Conservation (phyloP, 1,139 yeast species). For the Eremothecium gossypii region DNA sequence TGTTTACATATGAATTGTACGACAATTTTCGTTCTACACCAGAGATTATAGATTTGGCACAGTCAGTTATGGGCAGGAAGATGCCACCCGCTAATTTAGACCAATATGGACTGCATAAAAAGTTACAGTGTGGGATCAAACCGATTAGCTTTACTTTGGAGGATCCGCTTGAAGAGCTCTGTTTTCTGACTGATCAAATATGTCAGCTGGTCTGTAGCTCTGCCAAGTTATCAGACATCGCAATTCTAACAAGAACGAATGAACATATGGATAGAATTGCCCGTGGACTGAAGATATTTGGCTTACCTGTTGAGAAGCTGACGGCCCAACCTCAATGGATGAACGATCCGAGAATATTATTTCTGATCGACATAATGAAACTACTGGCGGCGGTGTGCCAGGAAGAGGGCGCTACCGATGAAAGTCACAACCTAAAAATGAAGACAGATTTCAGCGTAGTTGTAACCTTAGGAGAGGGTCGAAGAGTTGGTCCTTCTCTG, state of each 20-base stretch:
- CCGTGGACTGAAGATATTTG: conserved; percentile 35
- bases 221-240: conserved; percentile 38
- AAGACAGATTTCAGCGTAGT: conserved; percentile 23
- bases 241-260: conserved; percentile 47
- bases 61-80: conserved; percentile 5
- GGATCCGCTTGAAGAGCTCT: conserved; percentile 17
- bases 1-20: conserved; percentile 28
- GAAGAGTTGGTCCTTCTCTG: conserved; percentile 20
- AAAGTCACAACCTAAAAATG: background rate
- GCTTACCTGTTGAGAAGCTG: conserved; percentile 38
- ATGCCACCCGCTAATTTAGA: background rate
- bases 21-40: conserved; percentile 56
- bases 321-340: conserved; percentile 47
- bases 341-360: conserved; percentile 36
- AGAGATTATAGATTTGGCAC: conserved; percentile 40
- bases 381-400: conserved; percentile 21
- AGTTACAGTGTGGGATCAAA: conserved; percentile 27
- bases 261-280: conserved; percentile 40
- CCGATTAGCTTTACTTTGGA: conserved; percentile 14
- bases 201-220: conserved; percentile 19
- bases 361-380: conserved; percentile 43
- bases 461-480: conserved; percentile 19
- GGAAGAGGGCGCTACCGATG: conserved; percentile 7
- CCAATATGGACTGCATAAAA: conserved; percentile 16
- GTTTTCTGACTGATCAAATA: conserved; percentile 18